Evolutionary conservation across 306 rosid species (phyloP).

Genomic region (Malus orientalis): DNA sequence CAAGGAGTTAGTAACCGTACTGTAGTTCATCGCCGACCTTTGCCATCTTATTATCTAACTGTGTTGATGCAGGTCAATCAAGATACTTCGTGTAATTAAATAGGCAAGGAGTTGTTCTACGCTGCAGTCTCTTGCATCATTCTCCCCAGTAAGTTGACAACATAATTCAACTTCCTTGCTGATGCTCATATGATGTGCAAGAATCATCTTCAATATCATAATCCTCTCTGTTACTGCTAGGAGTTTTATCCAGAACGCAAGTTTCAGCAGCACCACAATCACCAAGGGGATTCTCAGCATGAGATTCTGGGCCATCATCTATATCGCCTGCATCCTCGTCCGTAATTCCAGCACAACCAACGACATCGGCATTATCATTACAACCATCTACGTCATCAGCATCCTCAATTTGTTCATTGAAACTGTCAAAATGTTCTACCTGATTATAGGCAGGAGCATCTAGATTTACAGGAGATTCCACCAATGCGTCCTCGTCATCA

Average conservation of each 20-base stretch:
- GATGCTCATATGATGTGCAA: conserved; percentile 20
- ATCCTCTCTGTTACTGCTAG: not conserved
- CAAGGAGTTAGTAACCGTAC: not conserved
- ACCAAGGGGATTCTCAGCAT: conserved; percentile 7
- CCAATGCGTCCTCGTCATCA: conserved; percentile 17
- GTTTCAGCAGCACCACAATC: not conserved
- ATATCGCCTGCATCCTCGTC: conserved; percentile 20
- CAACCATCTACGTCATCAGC: conserved; percentile 11
- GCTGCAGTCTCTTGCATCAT: conserved; percentile 4
- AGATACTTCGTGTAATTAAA: not conserved
- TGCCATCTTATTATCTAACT: not conserved
- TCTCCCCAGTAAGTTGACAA: not conserved
- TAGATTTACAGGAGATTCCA: conserved; percentile 21
- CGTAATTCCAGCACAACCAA: conserved; percentile 4
- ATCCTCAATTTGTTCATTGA: conserved; percentile 19
- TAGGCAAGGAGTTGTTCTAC: not conserved
- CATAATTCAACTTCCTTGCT: conserved; percentile 5
- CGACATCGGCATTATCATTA: not conserved
- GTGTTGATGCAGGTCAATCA: not conserved
- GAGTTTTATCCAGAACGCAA: conserved; percentile 1
- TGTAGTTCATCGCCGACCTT: not conserved
- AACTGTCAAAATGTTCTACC: conserved; percentile 1
- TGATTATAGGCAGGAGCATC: conserved; percentile 11
- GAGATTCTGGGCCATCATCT: conserved; percentile 18
- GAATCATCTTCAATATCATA: conserved; percentile 27